Percentiles rank a stretch among this genome's conserved stretches.
These are phyloP conservation scores for Pythium apleroticum DNA, from an alignment of 352 stramenopile species.

Conservation along the genomic window DNA sequence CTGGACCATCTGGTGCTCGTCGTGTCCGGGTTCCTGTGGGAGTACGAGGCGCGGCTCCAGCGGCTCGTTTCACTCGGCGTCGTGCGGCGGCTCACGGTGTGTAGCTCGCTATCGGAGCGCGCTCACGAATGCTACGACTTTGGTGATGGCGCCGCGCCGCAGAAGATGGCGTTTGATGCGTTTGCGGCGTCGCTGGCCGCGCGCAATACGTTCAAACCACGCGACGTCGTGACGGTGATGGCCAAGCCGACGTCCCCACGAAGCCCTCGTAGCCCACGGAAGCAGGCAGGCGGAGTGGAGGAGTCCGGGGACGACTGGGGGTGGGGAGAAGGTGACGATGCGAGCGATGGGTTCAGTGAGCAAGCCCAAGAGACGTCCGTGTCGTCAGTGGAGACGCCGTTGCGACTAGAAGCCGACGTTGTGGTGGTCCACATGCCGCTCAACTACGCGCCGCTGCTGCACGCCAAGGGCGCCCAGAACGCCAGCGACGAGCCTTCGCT, in stretches of 20 bases:
- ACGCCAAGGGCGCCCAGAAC: slow-evolving; percentile 30
- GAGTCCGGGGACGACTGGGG: slow-evolving; percentile 44
- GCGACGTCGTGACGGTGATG: slow-evolving; percentile 2
- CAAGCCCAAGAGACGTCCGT: not conserved
- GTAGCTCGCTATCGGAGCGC: slow-evolving; percentile 64
- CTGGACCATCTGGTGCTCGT: slow-evolving; percentile 53
- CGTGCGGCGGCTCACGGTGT: slow-evolving; percentile 47
- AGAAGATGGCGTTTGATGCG: slow-evolving; percentile 50
- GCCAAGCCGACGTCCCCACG: slow-evolving; percentile 9
- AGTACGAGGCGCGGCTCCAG: slow-evolving; percentile 43
- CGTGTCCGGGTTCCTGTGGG: slow-evolving; percentile 60
- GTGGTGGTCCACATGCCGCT: slow-evolving; percentile 58
- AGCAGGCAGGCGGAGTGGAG: not conserved
- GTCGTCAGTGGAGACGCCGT: not conserved
- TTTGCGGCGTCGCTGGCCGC: slow-evolving; percentile 37
- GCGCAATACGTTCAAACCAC: slow-evolving; percentile 18
- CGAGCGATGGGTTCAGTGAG: slow-evolving; percentile 25
- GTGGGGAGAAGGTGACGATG: slow-evolving; percentile 42
- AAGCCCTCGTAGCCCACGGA: not conserved
- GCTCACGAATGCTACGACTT: slow-evolving; percentile 75
- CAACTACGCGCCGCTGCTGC: slow-evolving; percentile 54
- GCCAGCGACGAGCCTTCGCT: slow-evolving; percentile 49
- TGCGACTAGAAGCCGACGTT: slow-evolving; percentile 24
- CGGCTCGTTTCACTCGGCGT: slow-evolving; percentile 41
- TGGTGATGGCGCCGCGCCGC: slow-evolving; percentile 13